Base-by-base conservation (phyloP, 1,284 basidiomycete species). In the Apiotrichum mycotoxinovorans region DNA sequence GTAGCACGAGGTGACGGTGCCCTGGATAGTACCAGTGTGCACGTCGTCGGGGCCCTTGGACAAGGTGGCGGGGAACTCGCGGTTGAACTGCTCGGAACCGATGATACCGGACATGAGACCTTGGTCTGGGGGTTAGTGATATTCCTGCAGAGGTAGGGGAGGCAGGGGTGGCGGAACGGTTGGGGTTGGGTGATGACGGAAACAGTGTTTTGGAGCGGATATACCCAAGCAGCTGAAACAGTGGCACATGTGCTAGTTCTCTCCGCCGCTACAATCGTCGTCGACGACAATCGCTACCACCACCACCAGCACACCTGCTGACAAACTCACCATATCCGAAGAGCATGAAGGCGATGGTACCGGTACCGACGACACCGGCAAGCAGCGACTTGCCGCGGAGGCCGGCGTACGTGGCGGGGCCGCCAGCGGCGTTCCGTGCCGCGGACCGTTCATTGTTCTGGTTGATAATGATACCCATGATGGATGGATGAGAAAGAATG, bases 1-100 rank as follows among this genome's bases (percentile, higher is more conserved):
- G 63, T 77, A 77, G 45, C 70, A 68, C 26, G 75, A 67, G 14
- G 72, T 74, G 56, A 76, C 75, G 27, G 75, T 72, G 34, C 77
- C 77, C 57, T 76, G 77, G 57, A 78, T 64, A 48, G 77, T 79
- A 64, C 70, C 76, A 33, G 68, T 64, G 68, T 76, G 71, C 17
- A 77, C 74, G 58, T 77, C 75, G 63, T 67, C 58, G 35, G 60
- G 33, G 48, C 56, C 52, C 11, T 40, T 35, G 61, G 68, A 60
- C 14, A 57, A 27, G 18, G 71, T 74, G 30, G 73, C 72, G 25
- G 73, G 74, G 67, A 77, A 77, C 50, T 77, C 76, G 12, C 50
- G 51, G 71, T 76, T 77, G 69, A 78, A 77, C 60, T 77, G 74
- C 45, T 66, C 57, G 5, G 72, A 67, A 30, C 67, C 73, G 56